phyloP scores from a whole-genome alignment of 83 land plant genomes.

The Picea engelmannii region DNA sequence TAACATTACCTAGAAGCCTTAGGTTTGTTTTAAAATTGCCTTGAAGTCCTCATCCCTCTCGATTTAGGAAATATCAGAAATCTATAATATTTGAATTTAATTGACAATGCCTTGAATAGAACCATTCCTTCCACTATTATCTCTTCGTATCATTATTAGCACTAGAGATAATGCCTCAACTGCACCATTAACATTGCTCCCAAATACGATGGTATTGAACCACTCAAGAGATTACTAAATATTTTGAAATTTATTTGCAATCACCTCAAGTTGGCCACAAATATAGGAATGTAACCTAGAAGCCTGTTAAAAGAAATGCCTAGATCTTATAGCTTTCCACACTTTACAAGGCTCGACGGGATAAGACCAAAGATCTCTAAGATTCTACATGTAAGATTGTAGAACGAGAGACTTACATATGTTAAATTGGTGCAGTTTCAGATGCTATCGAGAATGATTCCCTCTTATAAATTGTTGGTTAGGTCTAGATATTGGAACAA shows the following conservation, averaged over 20 bases:
- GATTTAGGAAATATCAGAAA: conserved; percentile 43
- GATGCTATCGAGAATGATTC: no score
- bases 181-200: conserved; percentile 47
- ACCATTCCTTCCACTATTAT: no score
- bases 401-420: no score
- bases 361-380: conserved; percentile 27
- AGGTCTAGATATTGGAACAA: no score
- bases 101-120: not conserved
- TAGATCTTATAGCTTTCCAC: conserved; percentile 19
- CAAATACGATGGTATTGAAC: conserved; percentile 45
- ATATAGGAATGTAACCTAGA: conserved; percentile 42
- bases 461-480: no score
- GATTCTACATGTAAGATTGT: no score
- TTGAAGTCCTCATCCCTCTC: conserved; percentile 58
- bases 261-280: conserved; percentile 26
- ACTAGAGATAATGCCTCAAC: not conserved
- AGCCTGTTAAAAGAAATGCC: conserved; percentile 57
- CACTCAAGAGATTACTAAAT: conserved; percentile 43
- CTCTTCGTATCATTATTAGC: no score
- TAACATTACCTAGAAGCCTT: conserved; percentile 23
- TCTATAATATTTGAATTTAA: conserved; percentile 38
- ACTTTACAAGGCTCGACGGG: conserved; percentile 27
- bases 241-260: conserved; percentile 44
- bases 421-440: no score
- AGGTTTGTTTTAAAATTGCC: conserved; percentile 41